Base-by-base conservation (phyloP, 768 basidiomycete genomes). In the Tylopilus sp. region DNA sequence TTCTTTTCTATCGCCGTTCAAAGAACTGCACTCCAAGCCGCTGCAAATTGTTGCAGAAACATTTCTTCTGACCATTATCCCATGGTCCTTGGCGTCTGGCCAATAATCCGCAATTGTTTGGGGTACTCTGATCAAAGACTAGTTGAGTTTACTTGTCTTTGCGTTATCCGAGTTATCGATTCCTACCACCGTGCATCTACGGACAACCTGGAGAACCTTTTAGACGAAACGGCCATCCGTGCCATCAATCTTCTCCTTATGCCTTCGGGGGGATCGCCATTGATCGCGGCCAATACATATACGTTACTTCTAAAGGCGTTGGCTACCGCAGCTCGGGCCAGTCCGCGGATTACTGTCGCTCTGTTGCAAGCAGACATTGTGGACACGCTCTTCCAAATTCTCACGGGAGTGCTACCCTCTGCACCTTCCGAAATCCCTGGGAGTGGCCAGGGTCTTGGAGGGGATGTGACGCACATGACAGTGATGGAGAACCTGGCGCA, bases 1-100 rank as follows among this genome's bases (percentile, higher is more conserved):
- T 99, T 99, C 74, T 98, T 98, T 73, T 94, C 92, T 15, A 98
- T 95, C 61, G 91, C 94, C 26, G 95, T 98, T 12, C 97, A 99
- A 67, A 82, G 97, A 44, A 98, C 94, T 1, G 97, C 97, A 21
- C 75, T 99, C 22, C 94, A 97, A 61, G 95, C 97, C 17, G 95
- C 95, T 2, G 87, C 95, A 30, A 98, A 98, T 61, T 98, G 97
- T 62, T 98, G 97, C 71, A 84, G 93, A 44, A 92, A 92, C 66
- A 82, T 97, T 46, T 86, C 91, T 3, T 68, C 88, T 23, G 97
- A 98, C 52, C 85, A 91, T 64, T 95, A 94, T 70, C 67, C 81
- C 30, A 92, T 92, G 83, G 86, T 98, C 63, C 82, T 79, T 36
- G 88, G 88, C 41, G 89, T 93, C 36, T 91, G 88, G 87, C 86